Base-by-base conservation (phyloP, 108 stramenopile genomes). In the Pinguiococcus pyrenoidosus region DNA sequence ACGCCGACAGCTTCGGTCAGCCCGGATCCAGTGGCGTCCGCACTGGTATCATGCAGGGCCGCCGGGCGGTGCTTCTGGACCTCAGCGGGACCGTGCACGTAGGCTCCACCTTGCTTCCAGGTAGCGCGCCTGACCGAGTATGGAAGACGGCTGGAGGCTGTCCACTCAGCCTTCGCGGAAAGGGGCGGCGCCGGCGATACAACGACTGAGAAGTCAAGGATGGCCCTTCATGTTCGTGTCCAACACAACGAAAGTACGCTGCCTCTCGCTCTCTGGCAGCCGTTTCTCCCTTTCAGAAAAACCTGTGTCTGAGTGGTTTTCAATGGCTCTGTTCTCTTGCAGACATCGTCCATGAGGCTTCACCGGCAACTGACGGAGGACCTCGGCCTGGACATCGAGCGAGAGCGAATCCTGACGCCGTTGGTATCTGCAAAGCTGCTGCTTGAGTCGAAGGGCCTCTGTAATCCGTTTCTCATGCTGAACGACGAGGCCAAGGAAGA, bases 31-130 rank as follows among this genome's bases (percentile, higher is more conserved):
- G n/a, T n/a, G n/a, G n/a, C n/a, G n/a, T n/a, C n/a, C n/a, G n/a
- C n/a, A n/a, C n/a, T n/a, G n/a, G n/a, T n/a, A n/a, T n/a, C n/a
- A n/a, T n/a, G n/a, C n/a, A n/a, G n/a, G n/a, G n/a, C n/a, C n/a
- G n/a, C n/a, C 47, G 47, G 14, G 47, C 47, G 32, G 47, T 48
- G 47, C 47, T 48, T 6, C 0, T 48, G 0, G 47, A 48, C 22
- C 47, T 48, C 17, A 48, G 34, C 18, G 47, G 47, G 32, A 48
- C 47, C 17, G 17, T 48, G 13, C 47, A 48, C 14, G 47, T 48
- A 9, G 47, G 47, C 7, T n/a, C n/a, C n/a, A n/a, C n/a, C n/a
- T n/a, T n/a, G n/a, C n/a, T n/a, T n/a, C n/a, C n/a, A n/a, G n/a
- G n/a, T n/a, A n/a, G n/a, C n/a, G n/a, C n/a, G n/a, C n/a, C n/a